Base-by-base conservation (phyloP, 345 rosid species). In the Brassica incana region DNA sequence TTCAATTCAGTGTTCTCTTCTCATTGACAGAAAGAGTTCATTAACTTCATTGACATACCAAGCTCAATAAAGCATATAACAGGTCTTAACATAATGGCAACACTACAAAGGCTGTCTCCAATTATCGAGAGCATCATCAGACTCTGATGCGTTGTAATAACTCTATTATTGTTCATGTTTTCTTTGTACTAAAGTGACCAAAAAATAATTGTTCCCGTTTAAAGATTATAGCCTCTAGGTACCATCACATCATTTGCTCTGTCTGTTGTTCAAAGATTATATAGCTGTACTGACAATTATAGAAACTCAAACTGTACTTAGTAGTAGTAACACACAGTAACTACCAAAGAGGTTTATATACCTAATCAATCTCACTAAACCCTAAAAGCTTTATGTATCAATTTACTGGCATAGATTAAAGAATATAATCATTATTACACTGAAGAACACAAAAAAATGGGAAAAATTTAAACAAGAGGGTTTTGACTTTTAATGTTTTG, bases 381-480 rank as follows among this genome's bases (percentile, higher is more conserved):
- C 38, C 18, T 59, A 18, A 4, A 29, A 27, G 14, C 8, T 14
- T 15, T 52, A 11, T 38, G 36, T 69, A 75, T 65, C 40, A 40
- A 64, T 70, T 50, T 75, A 75, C 78, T 80, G 32, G 76, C 83
- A 80, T 69, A 54, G 54, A 74, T 69, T 33, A 80, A 75, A 56
- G 76, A 70, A 80, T 80, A 75, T 64, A 52, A 75, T 75, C 63
- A 80, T 70, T 80, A 80, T 70, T 80, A 80, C 83, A 80, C 72
- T 80, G 54, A 54, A 3, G 3, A 14, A 40, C 48, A 54, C 8
- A 32, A 73, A 33, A 67, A 69, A 69, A 54, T 63, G 35, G 50
- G 32, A 79, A 40, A 10, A 61, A 64, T 48, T 68, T 27, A 69
- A 79, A 75, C 75, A 65, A 23, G 48, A 54, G 52, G n/a, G 3